These are phyloP conservation scores for Entomortierella parvispora DNA, from an alignment of 192 early-diverging fungal species.

Conservation along the genomic window DNA sequence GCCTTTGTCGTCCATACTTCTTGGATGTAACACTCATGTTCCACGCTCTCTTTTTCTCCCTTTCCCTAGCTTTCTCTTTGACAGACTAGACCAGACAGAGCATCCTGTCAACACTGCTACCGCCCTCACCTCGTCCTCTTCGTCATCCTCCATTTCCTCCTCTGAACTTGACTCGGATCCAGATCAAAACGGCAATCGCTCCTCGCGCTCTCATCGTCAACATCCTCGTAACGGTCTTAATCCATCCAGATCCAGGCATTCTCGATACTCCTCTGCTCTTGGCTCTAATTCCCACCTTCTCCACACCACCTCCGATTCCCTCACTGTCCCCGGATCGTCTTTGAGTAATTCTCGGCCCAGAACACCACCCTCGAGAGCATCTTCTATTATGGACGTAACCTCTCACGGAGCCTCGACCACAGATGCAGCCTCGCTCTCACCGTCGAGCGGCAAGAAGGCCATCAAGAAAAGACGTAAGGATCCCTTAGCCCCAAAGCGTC, in stretches of 20 bases:
- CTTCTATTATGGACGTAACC: conserved; percentile 9
- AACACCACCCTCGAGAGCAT: conserved; percentile 33
- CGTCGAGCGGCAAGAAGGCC: conserved; percentile 13
- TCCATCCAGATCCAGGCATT: too few relatives aligned
- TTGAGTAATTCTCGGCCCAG: conserved; percentile 12
- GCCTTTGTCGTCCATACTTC: too few relatives aligned
- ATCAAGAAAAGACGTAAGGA: conserved; percentile 54
- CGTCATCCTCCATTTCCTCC: conserved; percentile 1
- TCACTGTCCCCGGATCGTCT: conserved; percentile 1
- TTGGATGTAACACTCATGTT: background rate
- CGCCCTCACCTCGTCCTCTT: background rate
- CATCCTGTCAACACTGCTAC: conserved; percentile 1
- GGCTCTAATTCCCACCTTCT: conserved; percentile 6
- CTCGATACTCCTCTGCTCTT: too few relatives aligned
- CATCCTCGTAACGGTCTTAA: too few relatives aligned
- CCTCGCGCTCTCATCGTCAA: background rate
- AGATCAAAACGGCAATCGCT: background rate
- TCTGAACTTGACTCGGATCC: background rate
- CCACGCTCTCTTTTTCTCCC: background rate
- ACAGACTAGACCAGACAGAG: conserved; percentile 39
- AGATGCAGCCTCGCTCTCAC: background rate
- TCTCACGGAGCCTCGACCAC: conserved; percentile 8
- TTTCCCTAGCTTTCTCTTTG: conserved; percentile 47
- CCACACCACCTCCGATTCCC: conserved; percentile 9
- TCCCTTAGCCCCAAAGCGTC: conserved; percentile 50